phyloP scores from a whole-genome alignment of 1,139 yeast genomes.

The Yarrowia galli region DNA sequence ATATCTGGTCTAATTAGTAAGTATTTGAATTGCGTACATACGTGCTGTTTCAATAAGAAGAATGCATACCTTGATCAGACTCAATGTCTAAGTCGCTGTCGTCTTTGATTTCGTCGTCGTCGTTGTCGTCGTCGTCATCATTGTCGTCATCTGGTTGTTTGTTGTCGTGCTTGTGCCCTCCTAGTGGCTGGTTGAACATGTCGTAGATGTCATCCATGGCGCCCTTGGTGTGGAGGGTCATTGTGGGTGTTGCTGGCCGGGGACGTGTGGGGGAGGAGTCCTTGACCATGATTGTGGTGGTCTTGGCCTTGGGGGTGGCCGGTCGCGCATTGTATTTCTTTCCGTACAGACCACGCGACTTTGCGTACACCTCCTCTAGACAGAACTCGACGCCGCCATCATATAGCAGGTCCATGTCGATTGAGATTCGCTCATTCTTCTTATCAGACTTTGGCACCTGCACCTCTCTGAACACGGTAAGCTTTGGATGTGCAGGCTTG shows the following conservation, averaged over 20 bases:
- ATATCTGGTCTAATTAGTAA: constrained; percentile 39
- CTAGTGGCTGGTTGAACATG: constrained; percentile 75
- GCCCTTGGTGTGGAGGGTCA: constrained; percentile 76
- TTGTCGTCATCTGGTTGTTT: constrained; percentile 5
- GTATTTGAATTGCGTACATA: constrained; percentile 39
- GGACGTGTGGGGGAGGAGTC: constrained; percentile 3
- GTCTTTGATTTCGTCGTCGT: constrained; percentile 38
- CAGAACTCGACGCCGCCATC: constrained; percentile 61
- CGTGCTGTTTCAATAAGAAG: constrained; percentile 29
- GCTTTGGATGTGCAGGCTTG: constrained; percentile 31
- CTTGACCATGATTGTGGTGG: constrained; percentile 37
- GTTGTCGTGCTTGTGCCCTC: constrained; percentile 40
- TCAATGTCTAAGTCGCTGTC: constrained; percentile 36
- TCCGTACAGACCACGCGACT: constrained; percentile 50
- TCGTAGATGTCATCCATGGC: constrained; percentile 77
- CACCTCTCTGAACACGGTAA: constrained; percentile 30
- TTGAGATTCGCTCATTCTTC: constrained; percentile 61
- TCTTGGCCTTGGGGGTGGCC: constrained; percentile 21
- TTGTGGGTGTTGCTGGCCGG: constrained; percentile 64
- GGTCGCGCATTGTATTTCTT: constrained; percentile 25
- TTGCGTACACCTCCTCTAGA: constrained; percentile 68
- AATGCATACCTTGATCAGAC: constrained; percentile 40
- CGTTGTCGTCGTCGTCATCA: constrained; percentile 28
- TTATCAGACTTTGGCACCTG: constrained; percentile 31
- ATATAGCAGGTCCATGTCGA: constrained; percentile 58